A percentile compares a stretch with the other conserved stretches of the same genome.
Conservation (phyloP, 768 basidiomycete genomes). For the Amanita molliuscula region DNA sequence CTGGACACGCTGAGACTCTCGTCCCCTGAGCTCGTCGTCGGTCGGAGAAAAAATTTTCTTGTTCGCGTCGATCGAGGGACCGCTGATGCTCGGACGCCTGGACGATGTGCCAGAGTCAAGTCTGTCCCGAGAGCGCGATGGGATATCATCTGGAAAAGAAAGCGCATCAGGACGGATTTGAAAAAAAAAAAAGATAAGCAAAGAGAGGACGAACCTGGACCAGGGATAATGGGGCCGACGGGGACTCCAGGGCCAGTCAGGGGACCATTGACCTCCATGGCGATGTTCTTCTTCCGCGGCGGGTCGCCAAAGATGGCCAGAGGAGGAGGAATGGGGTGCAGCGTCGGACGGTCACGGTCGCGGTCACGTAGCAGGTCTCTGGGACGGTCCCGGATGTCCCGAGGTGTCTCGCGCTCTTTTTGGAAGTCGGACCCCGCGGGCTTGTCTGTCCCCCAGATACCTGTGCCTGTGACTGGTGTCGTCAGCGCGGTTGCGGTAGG, state of each 20-base stretch:
- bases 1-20: constrained; percentile 12
- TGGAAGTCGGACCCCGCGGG: constrained; percentile 12
- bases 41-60: constrained; percentile 4
- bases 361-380: constrained; percentile 6
- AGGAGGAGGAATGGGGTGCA: not conserved
- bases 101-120: not conserved
- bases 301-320: constrained; percentile 1
- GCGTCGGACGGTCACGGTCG: constrained; percentile 5
- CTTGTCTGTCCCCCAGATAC: constrained; percentile 7
- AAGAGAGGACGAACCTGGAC: constrained; percentile 1
- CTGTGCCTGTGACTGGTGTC: constrained; percentile 11
- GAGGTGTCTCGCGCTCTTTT: constrained; percentile 14
- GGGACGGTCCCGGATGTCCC: constrained; percentile 11
- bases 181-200: not conserved
- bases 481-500: constrained; percentile 10
- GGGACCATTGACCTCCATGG: constrained; percentile 7
- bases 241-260: constrained; percentile 5
- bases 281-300: constrained; percentile 6
- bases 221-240: not conserved
- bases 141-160: constrained; percentile 3
- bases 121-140: constrained; percentile 1
- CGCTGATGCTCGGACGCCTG: constrained; percentile 1
- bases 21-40: constrained; percentile 10
- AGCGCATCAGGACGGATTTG: not conserved
- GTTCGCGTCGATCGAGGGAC: not conserved